Evolutionary conservation across 805 yeast genomes (phyloP), one percentile per base, ranked within the genome.

Genomic region (Barnettozyma sp.): DNA sequence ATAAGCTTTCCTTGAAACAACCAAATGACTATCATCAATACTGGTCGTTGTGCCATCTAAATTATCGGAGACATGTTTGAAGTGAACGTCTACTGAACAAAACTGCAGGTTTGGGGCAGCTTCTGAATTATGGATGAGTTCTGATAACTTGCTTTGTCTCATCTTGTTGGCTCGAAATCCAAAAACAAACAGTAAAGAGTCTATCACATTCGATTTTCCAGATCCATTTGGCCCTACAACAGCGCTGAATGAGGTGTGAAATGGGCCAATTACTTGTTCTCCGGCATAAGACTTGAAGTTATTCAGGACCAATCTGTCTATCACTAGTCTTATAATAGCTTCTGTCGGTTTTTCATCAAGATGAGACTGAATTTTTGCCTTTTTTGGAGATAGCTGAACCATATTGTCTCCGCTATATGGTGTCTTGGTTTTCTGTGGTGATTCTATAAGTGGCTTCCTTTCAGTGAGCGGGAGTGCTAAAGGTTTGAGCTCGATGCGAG

Each of bases 191-290:
- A 94, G 70, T 69, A 92, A 77, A 5, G 97, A 86, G 57, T 94
- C 98, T 57, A 92, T 92, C 45, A 92, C 97, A 54, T 94, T 92
- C 12, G 97, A 88, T 60, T 92, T 92, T 3, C 99, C 99, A 10
- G 95, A 82, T 7, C 99, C 99, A 57, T 92, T 92, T 5, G 98
- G 98, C 0, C 99, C 99, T 11, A 92, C 97, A 9, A 92, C 94
- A 0, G 99, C 97, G 9, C 95, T 84, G 53, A 92, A 94, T 5
- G 94, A 85, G 24, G 88, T 62, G 50, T 92, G 82, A 59, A 92
- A 92, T 0, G 99, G 99, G 0, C 99, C 99, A 34, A 92, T 83
- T 6, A 75, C 74, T 60, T 92, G 97, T 13, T 70, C 64, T 0
- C 98, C 98, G 1, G 97, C 97, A 55, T 92, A 92, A 0, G 97